Conservation (phyloP, 441 rosid genomes). For the Dalechampia spathulata region DNA sequence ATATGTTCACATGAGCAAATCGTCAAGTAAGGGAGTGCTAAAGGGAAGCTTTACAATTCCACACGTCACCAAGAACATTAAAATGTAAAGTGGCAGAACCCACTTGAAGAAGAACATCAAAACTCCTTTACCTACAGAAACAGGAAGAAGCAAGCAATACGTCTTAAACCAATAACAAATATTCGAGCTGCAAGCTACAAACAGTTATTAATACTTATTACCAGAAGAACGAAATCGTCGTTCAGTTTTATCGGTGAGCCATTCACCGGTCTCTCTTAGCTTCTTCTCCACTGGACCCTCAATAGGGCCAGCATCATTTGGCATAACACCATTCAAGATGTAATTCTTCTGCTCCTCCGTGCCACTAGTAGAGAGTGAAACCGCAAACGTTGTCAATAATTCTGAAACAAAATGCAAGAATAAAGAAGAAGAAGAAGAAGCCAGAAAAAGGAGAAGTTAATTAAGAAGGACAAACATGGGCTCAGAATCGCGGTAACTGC, state of each 20-base stretch:
- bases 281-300: slow-evolving; percentile 52
- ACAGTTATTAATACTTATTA: slow-evolving; percentile 3
- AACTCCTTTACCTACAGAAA: slow-evolving; percentile 48
- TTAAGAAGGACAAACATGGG: slow-evolving; percentile 25
- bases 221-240: slow-evolving; percentile 51
- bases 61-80: slow-evolving; percentile 45
- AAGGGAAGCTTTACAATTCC: slow-evolving; percentile 60
- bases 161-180: no score
- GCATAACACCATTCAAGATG: slow-evolving; percentile 36
- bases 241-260: slow-evolving; percentile 39
- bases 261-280: slow-evolving; percentile 63
- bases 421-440: neutral
- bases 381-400: neutral
- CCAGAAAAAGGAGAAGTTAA: neutral
- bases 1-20: slow-evolving; percentile 43
- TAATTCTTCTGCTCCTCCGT: slow-evolving; percentile 39
- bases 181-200: no score
- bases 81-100: slow-evolving; percentile 59
- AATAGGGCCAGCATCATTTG: slow-evolving; percentile 32
- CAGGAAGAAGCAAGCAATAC: neutral
- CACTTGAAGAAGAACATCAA: slow-evolving; percentile 40
- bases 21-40: slow-evolving; percentile 43
- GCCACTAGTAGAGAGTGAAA: slow-evolving; percentile 21
- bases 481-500: slow-evolving; percentile 56
- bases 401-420: neutral